These are phyloP conservation scores for Tetrapyrgos nigripes DNA, from an alignment of 1,284 basidiomycete species.

Conservation along the genomic window DNA sequence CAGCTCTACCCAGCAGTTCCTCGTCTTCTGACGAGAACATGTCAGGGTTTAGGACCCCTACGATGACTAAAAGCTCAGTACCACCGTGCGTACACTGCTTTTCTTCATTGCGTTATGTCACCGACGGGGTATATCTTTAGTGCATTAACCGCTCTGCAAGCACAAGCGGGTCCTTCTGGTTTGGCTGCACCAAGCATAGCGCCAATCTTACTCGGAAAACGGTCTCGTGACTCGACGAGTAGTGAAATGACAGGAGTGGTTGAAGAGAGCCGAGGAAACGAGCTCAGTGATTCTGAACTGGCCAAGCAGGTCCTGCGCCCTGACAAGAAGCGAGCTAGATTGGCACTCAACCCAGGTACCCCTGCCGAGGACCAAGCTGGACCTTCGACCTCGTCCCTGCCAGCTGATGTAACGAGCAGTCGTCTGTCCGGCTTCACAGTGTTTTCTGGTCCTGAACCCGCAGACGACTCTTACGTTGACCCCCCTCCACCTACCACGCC, in stretches of 20 bases:
- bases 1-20: conserved; percentile 6
- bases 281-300: conserved; percentile 40
- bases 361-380: background rate
- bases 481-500: conserved; percentile 54
- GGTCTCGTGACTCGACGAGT: conserved; percentile 55
- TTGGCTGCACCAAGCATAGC: conserved; percentile 45
- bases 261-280: conserved; percentile 47
- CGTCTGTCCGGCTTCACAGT: conserved; percentile 46
- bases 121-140: too few species aligned
- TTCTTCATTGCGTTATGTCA: background rate
- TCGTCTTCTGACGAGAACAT: conserved; percentile 7
- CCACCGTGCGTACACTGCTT: background rate
- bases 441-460: conserved; percentile 45
- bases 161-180: conserved; percentile 24
- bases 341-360: conserved; percentile 28
- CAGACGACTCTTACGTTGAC: conserved; percentile 37
- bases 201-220: conserved; percentile 62
- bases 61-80: background rate
- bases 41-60: conserved; percentile 18
- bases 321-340: conserved; percentile 58
- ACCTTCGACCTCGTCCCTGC: background rate
- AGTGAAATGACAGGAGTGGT: conserved; percentile 47
- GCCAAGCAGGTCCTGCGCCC: conserved; percentile 46
- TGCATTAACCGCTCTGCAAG: background rate
- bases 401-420: conserved; percentile 26